phyloP scores from a whole-genome alignment of 2,329 filamentous ascomycete species.

The Juglanconis sp. region DNA sequence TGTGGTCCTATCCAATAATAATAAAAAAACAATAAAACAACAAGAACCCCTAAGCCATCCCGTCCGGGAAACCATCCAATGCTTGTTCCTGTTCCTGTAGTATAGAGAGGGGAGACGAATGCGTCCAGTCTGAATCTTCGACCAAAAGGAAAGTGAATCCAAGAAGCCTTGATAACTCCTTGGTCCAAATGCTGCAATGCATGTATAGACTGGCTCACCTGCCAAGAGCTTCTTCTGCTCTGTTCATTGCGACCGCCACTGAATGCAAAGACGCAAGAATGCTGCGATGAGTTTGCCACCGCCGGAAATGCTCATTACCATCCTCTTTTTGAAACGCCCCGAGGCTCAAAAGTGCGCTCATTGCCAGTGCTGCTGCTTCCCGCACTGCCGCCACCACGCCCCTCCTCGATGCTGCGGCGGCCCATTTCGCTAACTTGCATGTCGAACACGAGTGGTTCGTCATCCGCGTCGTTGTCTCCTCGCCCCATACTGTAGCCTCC shows the following conservation, averaged over 20 bases:
- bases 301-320: conserved; percentile 8
- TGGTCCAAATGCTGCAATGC: background rate
- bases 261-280: background rate
- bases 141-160: background rate
- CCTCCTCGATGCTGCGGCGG: conserved; percentile 18
- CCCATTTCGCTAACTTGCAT: conserved; percentile 19
- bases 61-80: background rate
- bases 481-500: conserved; percentile 31
- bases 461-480: conserved; percentile 38
- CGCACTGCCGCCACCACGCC: conserved; percentile 15
- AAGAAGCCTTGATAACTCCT: background rate
- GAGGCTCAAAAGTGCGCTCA: conserved; percentile 12
- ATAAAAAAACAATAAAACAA: background rate
- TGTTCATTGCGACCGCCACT: background rate
- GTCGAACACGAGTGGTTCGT: conserved; percentile 18
- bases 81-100: background rate
- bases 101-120: conserved; percentile 1
- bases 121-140: conserved; percentile 14
- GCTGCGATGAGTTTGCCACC: background rate
- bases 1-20: background rate
- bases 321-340: conserved; percentile 14
- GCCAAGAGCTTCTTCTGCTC: background rate
- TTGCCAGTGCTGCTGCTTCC: conserved; percentile 14
- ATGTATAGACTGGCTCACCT: background rate
- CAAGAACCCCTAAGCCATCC: background rate